Conservation (phyloP, 1,139 yeast genomes). For the Blastobotrys petasosporus region DNA sequence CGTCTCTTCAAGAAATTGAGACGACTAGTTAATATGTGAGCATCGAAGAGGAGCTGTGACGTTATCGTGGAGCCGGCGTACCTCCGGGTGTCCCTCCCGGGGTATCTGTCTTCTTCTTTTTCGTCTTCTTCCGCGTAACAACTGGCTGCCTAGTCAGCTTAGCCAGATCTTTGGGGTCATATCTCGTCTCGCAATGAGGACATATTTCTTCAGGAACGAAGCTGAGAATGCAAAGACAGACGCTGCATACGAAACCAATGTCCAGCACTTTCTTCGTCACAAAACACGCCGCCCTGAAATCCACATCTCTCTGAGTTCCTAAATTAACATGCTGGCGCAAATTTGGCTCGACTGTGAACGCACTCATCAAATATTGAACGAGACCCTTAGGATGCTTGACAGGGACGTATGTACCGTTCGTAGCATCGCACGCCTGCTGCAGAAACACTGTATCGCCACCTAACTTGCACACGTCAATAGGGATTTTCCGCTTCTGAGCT, state of each 20-base stretch:
- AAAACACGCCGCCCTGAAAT: conserved; percentile 92
- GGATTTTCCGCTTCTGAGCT: conserved; percentile 79
- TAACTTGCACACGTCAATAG: conserved; percentile 85
- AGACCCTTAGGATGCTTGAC: conserved; percentile 72
- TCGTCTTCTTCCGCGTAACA: conserved; percentile 40
- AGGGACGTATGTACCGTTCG: conserved; percentile 78
- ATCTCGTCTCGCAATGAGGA: conserved; percentile 63
- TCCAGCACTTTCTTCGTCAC: conserved; percentile 84
- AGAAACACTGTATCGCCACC: conserved; percentile 74
- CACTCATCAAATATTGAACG: conserved; percentile 58
- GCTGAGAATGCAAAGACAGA: conserved; percentile 67
- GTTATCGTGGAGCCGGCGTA: too few relatives aligned
- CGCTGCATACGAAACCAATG: conserved; percentile 91
- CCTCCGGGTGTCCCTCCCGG: conserved; percentile 2
- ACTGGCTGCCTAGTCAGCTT: conserved; percentile 51
- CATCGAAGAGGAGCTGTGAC: too few relatives aligned
- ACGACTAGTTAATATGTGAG: too few relatives aligned
- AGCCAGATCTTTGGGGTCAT: conserved; percentile 54
- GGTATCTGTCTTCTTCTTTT: conserved; percentile 31
- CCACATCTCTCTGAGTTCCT: conserved; percentile 83
- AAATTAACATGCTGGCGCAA: conserved; percentile 66
- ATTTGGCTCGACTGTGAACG: conserved; percentile 78
- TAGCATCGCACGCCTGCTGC: conserved; percentile 95
- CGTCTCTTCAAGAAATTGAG: too few relatives aligned
- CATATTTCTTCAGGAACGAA: conserved; percentile 50